phyloP scores from a whole-genome alignment of 345 rosid species.

The Gossypium ekmanianum region DNA sequence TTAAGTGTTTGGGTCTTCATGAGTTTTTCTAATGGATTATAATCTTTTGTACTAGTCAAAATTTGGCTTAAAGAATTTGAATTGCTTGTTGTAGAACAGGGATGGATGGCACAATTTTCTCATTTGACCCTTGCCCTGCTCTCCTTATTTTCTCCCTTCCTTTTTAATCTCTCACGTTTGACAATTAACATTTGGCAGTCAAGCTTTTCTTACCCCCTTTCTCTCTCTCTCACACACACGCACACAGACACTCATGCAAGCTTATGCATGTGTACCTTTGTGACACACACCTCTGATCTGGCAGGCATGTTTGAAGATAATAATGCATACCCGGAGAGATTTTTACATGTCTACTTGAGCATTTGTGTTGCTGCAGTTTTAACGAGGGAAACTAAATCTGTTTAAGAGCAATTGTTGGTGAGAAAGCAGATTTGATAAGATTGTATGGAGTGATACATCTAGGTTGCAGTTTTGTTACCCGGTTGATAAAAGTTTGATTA shows the following conservation, averaged over 20 bases:
- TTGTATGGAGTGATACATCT: not conserved
- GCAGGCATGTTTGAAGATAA: not conserved
- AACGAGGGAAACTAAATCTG: not conserved
- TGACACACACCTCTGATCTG: not conserved
- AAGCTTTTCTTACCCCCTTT: not conserved
- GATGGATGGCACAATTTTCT: not conserved
- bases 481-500: not conserved
- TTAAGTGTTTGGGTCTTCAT: not conserved
- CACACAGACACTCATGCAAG: not conserved
- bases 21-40: not conserved
- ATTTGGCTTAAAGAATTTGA: not conserved
- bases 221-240: not conserved
- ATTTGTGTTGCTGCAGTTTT: not conserved
- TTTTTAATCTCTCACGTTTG: not conserved
- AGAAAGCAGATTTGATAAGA: not conserved
- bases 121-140: not conserved
- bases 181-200: not conserved
- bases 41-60: not conserved
- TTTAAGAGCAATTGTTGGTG: not conserved
- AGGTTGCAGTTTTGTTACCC: not conserved
- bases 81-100: not conserved
- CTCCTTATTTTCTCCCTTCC: not conserved
- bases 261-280: not conserved
- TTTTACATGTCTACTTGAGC: not conserved
- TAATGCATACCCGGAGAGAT: not conserved